Conservation (phyloP, 345 rosid genomes). For the Erodium maritimum region DNA sequence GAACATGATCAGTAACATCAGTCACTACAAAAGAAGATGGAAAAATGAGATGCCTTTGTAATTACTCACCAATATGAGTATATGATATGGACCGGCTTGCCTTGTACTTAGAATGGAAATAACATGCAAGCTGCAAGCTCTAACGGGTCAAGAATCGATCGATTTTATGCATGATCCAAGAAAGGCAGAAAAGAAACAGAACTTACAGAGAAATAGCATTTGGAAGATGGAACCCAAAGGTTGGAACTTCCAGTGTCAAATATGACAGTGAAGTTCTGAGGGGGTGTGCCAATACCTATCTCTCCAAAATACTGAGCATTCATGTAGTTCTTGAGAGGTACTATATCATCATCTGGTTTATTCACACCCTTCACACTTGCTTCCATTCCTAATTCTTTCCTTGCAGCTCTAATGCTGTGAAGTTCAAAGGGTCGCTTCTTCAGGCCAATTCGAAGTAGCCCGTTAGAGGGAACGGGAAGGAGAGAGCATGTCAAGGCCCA, state of each 20-base stretch:
- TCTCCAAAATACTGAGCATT: conserved; percentile 73
- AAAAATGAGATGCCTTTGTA: background rate
- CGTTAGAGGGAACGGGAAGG: conserved; percentile 37
- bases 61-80: conserved; percentile 30
- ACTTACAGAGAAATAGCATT: conserved; percentile 63
- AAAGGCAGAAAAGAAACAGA: no score
- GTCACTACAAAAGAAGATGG: background rate
- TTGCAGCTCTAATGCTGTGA: conserved; percentile 26
- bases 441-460: conserved; percentile 40
- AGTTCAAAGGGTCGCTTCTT: conserved; percentile 50
- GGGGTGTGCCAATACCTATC: conserved; percentile 60
- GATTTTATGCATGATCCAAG: background rate
- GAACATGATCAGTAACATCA: background rate
- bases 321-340: conserved; percentile 63
- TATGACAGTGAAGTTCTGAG: conserved; percentile 62
- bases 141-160: background rate
- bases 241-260: conserved; percentile 85
- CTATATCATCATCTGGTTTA: conserved; percentile 16
- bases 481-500: conserved; percentile 33
- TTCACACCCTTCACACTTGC: conserved; percentile 4
- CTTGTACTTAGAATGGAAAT: conserved; percentile 60
- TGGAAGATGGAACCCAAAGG: conserved; percentile 79
- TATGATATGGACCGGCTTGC: conserved; percentile 53
- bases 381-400: conserved; percentile 12
- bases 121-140: conserved; percentile 65